Conservation (phyloP, 805 yeast species). For the Candida boidinii region DNA sequence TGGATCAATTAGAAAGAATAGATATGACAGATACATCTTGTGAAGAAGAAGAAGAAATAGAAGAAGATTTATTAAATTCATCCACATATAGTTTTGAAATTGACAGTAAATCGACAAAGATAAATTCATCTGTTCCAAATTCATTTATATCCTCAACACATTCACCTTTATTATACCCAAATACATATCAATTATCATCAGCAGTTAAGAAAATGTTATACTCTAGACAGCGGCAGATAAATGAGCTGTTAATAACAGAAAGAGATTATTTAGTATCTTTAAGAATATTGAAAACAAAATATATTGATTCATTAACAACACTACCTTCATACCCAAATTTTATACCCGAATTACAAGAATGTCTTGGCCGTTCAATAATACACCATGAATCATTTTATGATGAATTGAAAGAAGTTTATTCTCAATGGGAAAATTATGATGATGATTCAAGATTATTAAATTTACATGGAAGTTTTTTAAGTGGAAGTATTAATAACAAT, state of each 20-base stretch:
- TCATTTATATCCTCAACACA: too few relatives aligned
- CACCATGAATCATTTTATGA: slow-evolving; percentile 24
- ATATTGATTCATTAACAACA: slow-evolving; percentile 29
- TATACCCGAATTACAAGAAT: slow-evolving; percentile 19
- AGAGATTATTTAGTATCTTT: slow-evolving; percentile 36
- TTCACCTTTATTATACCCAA: too few relatives aligned
- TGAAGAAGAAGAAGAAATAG: too few relatives aligned
- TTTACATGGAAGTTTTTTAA: too few relatives aligned
- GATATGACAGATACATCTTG: too few relatives aligned
- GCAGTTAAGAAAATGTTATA: slow-evolving; percentile 14
- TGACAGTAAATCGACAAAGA: too few relatives aligned
- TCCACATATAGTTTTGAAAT: too few relatives aligned
- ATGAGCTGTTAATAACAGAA: slow-evolving; percentile 44
- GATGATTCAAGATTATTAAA: slow-evolving; percentile 6
- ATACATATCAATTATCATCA: slow-evolving; percentile 7
- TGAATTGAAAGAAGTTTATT: slow-evolving; percentile 17
- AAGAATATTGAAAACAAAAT: slow-evolving; percentile 32
- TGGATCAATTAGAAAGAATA: too few relatives aligned
- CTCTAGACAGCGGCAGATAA: slow-evolving; percentile 20
- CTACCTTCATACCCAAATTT: slow-evolving; percentile 28
- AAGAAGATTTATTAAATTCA: too few relatives aligned
- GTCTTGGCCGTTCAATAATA: slow-evolving; percentile 20
- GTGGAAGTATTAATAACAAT: too few relatives aligned
- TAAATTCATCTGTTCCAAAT: too few relatives aligned
- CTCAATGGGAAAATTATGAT: slow-evolving; percentile 11